These are phyloP conservation scores for Apiospora malaysiana DNA, from an alignment of 2,329 filamentous ascomycete genomes.

Conservation along the genomic window DNA sequence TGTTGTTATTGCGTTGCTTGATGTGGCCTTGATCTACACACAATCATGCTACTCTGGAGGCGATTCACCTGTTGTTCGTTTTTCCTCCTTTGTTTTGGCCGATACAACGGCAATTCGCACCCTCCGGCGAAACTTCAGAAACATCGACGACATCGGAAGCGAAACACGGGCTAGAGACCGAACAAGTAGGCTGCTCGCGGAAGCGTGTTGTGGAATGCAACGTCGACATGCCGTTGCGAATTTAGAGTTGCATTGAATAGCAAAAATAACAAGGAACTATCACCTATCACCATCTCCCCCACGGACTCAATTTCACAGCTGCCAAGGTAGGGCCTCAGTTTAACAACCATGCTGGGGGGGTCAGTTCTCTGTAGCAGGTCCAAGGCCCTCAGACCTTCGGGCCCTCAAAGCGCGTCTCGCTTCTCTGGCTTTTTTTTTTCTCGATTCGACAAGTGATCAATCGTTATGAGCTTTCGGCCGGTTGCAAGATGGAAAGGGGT, in stretches of 20 bases:
- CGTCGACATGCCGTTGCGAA: conserved; percentile 4
- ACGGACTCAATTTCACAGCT: conserved; percentile 12
- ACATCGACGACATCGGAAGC: not conserved
- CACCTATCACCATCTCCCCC: not conserved
- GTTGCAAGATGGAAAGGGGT: not conserved
- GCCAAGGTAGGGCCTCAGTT: not conserved
- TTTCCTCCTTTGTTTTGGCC: conserved; percentile 7
- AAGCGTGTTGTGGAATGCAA: conserved; percentile 1
- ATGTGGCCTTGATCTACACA: not conserved
- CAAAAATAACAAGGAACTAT: not conserved
- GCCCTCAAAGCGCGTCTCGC: not conserved
- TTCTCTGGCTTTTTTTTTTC: not conserved
- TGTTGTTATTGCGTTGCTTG: not conserved
- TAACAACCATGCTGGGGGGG: not conserved
- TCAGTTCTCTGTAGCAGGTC: too few species aligned
- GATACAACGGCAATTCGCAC: conserved; percentile 2
- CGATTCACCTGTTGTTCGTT: conserved; percentile 14
- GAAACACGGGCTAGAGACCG: conserved; percentile 9
- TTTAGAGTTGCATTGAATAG: conserved; percentile 8
- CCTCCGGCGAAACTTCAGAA: not conserved
- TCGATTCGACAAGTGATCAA: conserved; percentile 5
- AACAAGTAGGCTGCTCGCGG: not conserved
- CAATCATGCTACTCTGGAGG: not conserved
- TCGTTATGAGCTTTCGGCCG: not conserved
- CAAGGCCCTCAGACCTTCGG: not conserved